Evolutionary conservation across 2,329 filamentous ascomycete genomes (phyloP).

Genomic region (Colletotrichum gigasporum): DNA sequence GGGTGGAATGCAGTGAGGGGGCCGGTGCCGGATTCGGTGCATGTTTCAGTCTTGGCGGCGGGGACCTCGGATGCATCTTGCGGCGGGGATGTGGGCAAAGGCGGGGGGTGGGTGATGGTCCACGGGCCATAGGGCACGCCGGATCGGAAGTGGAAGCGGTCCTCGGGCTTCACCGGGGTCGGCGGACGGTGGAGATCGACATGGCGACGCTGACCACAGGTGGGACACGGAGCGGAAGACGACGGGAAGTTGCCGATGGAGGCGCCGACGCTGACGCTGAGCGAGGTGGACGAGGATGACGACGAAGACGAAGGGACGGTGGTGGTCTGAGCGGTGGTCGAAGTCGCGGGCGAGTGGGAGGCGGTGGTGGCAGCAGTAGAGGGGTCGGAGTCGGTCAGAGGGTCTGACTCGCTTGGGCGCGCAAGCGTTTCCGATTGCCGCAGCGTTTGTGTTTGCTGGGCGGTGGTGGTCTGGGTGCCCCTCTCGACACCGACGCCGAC

Average conservation of each 20-base stretch:
- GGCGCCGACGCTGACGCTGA: constrained; percentile 24
- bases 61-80: background rate
- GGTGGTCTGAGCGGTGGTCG: constrained; percentile 26
- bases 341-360: constrained; percentile 19
- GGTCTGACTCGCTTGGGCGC: constrained; percentile 14
- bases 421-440: constrained; percentile 16
- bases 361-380: constrained; percentile 13
- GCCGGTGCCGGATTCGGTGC: background rate
- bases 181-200: constrained; percentile 26
- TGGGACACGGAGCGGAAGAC: constrained; percentile 22
- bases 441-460: background rate
- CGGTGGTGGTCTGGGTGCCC: constrained; percentile 22
- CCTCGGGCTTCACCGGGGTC: constrained; percentile 28
- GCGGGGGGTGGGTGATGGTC: constrained; percentile 23
- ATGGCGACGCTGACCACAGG: constrained; percentile 27
- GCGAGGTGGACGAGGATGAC: constrained; percentile 24
- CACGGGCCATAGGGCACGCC: constrained; percentile 26
- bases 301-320: constrained; percentile 10
- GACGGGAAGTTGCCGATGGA: constrained; percentile 25
- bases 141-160: constrained; percentile 27
- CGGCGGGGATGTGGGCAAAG: background rate
- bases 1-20: constrained; percentile 35
- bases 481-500: constrained; percentile 3
- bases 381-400: constrained; percentile 14
- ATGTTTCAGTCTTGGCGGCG: background rate